phyloP scores from a whole-genome alignment of 2,329 filamentous ascomycete genomes.

The Cryphonectria naterciae region DNA sequence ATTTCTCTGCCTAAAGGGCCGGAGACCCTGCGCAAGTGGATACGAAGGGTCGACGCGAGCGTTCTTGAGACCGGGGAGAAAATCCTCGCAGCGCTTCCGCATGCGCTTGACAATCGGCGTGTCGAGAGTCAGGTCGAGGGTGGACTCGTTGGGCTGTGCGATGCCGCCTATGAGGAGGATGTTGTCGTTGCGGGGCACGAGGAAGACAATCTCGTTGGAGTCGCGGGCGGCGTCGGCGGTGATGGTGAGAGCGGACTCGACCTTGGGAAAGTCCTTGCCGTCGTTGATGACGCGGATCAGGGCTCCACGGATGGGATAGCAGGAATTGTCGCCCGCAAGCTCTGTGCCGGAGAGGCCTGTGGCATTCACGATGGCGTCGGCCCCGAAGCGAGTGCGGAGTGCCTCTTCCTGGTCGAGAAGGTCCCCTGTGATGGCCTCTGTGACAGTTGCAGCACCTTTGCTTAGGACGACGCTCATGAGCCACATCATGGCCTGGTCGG shows the following conservation, averaged over 20 bases:
- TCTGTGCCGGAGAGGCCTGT: slow-evolving; percentile 43
- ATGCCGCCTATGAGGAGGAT: slow-evolving; percentile 48
- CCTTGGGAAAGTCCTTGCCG: slow-evolving; percentile 45
- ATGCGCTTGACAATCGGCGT: slow-evolving; percentile 46
- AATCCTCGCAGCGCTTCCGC: slow-evolving; percentile 47
- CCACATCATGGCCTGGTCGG: slow-evolving; percentile 48
- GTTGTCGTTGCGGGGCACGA: slow-evolving; percentile 49
- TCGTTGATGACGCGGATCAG: slow-evolving; percentile 52
- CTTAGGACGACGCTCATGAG: slow-evolving; percentile 44
- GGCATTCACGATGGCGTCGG: slow-evolving; percentile 49
- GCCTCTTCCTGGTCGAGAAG: slow-evolving; percentile 41
- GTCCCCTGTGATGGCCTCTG: slow-evolving; percentile 43
- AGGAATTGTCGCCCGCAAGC: slow-evolving; percentile 44
- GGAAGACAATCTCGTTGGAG: slow-evolving; percentile 46
- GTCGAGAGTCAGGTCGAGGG: slow-evolving; percentile 44
- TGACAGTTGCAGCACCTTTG: slow-evolving; percentile 46
- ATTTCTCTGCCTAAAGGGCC: slow-evolving; percentile 45
- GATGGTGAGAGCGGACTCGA: slow-evolving; percentile 46
- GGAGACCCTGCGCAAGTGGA: slow-evolving; percentile 48
- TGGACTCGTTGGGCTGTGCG: slow-evolving; percentile 42
- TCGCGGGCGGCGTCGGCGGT: slow-evolving; percentile 43
- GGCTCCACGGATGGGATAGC: slow-evolving; percentile 49
- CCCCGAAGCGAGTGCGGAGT: slow-evolving; percentile 40
- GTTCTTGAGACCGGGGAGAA: slow-evolving; percentile 46
- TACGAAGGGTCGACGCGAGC: slow-evolving; percentile 46